Conservation (phyloP, 2,329 filamentous ascomycete species). For the Talaromyces sp. region DNA sequence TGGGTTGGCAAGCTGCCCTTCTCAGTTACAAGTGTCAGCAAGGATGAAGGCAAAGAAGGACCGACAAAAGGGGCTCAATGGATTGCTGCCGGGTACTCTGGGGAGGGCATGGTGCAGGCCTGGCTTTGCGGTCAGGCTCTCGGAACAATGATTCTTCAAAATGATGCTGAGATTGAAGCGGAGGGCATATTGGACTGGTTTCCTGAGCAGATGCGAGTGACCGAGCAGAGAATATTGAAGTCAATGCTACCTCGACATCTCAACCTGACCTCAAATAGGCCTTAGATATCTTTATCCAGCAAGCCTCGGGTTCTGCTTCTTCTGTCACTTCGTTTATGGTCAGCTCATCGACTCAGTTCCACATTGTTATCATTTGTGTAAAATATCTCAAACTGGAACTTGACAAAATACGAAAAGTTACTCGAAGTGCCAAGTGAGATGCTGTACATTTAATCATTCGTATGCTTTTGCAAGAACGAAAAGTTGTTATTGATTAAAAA, state of each 20-base stretch:
- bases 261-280: too few relatives aligned
- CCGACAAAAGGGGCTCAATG: conserved; percentile 23
- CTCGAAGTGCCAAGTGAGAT: too few relatives aligned
- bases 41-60: neutral
- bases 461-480: too few relatives aligned
- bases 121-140: conserved; percentile 31
- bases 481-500: too few relatives aligned
- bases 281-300: too few relatives aligned
- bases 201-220: conserved; percentile 29
- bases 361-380: too few relatives aligned
- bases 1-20: conserved; percentile 46
- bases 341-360: too few relatives aligned
- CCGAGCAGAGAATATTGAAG: conserved; percentile 23
- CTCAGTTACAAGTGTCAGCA: conserved; percentile 14
- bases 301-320: too few relatives aligned
- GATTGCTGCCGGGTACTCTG: conserved; percentile 30
- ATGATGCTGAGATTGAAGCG: conserved; percentile 10
- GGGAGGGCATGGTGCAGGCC: conserved; percentile 33
- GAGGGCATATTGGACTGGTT: conserved; percentile 25
- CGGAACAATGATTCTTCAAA: conserved; percentile 24
- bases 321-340: too few relatives aligned
- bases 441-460: too few relatives aligned
- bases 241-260: neutral
- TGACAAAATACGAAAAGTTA: too few relatives aligned
- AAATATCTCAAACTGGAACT: too few relatives aligned